Evolutionary conservation across 345 rosid genomes (phyloP).

Genomic region (Noccaea bulbosa): DNA sequence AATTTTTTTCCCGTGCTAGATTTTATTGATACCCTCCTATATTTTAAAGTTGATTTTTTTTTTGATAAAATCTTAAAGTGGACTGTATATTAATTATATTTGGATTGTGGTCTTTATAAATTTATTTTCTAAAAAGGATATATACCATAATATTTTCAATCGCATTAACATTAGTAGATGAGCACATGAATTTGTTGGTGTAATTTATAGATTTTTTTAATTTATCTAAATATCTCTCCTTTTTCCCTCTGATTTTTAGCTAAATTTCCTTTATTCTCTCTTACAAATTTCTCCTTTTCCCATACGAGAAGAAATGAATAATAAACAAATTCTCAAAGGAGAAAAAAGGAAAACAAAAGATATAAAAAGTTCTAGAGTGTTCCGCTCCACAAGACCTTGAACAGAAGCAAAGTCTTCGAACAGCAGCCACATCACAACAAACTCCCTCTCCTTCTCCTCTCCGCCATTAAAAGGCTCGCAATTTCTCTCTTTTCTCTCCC

Average conservation of each 20-base stretch:
- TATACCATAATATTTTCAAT: background rate
- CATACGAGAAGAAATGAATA: conserved; percentile 8
- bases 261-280: conserved; percentile 7
- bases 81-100: background rate
- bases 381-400: conserved; percentile 41
- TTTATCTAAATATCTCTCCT: background rate
- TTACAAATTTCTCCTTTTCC: background rate
- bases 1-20: background rate
- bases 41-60: background rate
- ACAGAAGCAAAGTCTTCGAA: conserved; percentile 36
- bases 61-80: background rate
- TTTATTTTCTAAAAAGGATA: background rate
- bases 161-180: background rate
- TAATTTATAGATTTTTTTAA: background rate
- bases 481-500: background rate
- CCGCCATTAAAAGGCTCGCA: background rate
- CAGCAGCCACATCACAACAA: conserved; percentile 35
- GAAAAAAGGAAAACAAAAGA: background rate
- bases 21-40: background rate
- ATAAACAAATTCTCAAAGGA: background rate
- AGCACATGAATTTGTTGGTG: background rate
- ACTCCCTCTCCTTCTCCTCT: conserved; percentile 33
- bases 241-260: background rate
- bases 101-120: background rate
- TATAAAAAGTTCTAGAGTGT: conserved; percentile 40